A percentile compares a stretch with the other conserved stretches of the same genome.
phyloP scores from a whole-genome alignment of 495 filamentous ascomycete species.

The Aspergillus wentii region DNA sequence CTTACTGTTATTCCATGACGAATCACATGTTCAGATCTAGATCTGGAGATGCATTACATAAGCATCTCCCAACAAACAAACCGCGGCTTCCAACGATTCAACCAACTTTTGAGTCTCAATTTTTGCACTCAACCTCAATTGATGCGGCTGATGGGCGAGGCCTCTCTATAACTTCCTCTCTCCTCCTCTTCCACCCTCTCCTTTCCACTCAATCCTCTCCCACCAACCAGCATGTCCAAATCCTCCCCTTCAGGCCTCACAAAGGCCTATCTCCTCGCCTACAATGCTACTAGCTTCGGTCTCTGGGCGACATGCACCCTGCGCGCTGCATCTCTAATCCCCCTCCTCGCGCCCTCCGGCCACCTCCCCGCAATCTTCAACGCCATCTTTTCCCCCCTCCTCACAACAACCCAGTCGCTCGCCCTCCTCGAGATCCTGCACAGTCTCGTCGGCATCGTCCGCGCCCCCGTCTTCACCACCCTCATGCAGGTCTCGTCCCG shows the following conservation, averaged over 20 bases:
- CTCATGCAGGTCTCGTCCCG: slow-evolving; percentile 82
- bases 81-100: no score
- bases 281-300: slow-evolving; percentile 71
- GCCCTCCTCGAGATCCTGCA: slow-evolving; percentile 82
- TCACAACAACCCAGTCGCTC: slow-evolving; percentile 74
- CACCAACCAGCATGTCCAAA: slow-evolving; percentile 13
- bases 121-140: no score
- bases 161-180: no score
- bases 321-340: slow-evolving; percentile 48
- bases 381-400: slow-evolving; percentile 58
- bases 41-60: slow-evolving; percentile 5
- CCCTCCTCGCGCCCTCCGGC: slow-evolving; percentile 30
- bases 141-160: no score
- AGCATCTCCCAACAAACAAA: no score
- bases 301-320: slow-evolving; percentile 72
- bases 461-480: slow-evolving; percentile 79
- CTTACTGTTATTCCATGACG: no score
- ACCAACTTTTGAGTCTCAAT: background rate
- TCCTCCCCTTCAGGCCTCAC: slow-evolving; percentile 22
- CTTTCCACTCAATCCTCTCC: no score
- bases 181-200: no score
- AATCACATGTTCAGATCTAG: background rate
- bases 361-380: slow-evolving; percentile 47
- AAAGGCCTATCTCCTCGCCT: slow-evolving; percentile 65
- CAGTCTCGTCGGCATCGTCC: slow-evolving; percentile 67